A percentile compares a stretch with the other conserved stretches of the same genome.
Conservation (phyloP, 495 filamentous ascomycete species). For the Tuber calosporum region DNA sequence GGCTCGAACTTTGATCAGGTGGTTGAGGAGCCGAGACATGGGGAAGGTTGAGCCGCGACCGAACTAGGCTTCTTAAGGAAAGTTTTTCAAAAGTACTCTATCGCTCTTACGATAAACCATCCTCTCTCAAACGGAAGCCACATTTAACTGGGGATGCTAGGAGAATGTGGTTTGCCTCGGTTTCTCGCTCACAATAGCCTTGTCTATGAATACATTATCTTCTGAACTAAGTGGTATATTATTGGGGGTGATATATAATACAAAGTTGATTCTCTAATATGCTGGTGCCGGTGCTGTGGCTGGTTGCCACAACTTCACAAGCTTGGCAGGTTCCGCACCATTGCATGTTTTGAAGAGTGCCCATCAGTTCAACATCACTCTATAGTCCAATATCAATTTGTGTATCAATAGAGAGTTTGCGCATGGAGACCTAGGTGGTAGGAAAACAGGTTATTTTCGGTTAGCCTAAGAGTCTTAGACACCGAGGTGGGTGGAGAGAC, state of each 20-base stretch:
- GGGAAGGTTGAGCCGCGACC: slow-evolving; percentile 1
- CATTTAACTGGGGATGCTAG: not conserved
- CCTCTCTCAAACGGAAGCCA: not conserved
- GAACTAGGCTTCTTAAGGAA: not conserved
- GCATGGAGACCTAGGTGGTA: too few species aligned
- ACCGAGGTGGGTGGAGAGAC: too few species aligned
- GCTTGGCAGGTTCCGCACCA: too few species aligned
- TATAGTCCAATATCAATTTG: too few species aligned
- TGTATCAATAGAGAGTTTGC: too few species aligned
- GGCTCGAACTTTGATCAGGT: not conserved
- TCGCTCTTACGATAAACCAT: not conserved
- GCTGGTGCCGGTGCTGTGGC: too few species aligned
- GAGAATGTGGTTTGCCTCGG: not conserved
- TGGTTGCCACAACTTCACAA: too few species aligned
- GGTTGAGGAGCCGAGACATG: slow-evolving; percentile 1
- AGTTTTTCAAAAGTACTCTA: not conserved
- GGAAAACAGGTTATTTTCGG: too few species aligned
- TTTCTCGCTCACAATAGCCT: not conserved
- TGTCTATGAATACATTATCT: not conserved
- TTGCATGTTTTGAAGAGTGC: too few species aligned
- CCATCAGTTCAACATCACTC: too few species aligned
- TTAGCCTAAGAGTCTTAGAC: too few species aligned
- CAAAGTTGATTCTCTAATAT: not conserved
- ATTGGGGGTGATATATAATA: not conserved
- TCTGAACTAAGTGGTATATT: not conserved